A percentile compares a stretch with the other conserved stretches of the same genome.
These are phyloP conservation scores for Corylus avellana DNA, from an alignment of 306 rosid species.

Conservation along the genomic window DNA sequence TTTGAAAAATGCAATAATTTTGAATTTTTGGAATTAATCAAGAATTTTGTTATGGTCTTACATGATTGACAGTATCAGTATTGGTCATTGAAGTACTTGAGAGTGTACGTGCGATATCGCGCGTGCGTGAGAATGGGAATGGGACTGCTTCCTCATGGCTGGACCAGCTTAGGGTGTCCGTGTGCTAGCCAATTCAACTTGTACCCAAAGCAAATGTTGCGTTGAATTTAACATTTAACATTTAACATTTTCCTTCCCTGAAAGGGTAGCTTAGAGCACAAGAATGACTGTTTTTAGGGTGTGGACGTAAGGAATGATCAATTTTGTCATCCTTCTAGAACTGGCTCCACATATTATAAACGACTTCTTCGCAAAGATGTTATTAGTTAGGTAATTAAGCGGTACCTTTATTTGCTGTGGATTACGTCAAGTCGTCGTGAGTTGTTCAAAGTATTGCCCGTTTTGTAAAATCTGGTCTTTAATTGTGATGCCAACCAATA, in stretches of 20 bases:
- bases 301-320: neutral
- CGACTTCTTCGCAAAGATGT: neutral
- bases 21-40: too few relatives aligned
- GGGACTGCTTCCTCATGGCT: too few relatives aligned
- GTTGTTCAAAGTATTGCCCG: neutral
- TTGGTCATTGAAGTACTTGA: too few relatives aligned
- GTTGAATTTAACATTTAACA: too few relatives aligned
- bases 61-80: too few relatives aligned
- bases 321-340: neutral
- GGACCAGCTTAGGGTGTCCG: too few relatives aligned
- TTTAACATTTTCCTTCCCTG: neutral
- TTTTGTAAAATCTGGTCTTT: neutral
- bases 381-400: neutral
- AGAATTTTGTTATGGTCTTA: too few relatives aligned
- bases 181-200: too few relatives aligned
- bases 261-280: neutral
- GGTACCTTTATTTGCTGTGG: neutral
- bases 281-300: neutral
- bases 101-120: too few relatives aligned
- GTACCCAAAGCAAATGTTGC: too few relatives aligned
- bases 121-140: too few relatives aligned
- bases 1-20: too few relatives aligned
- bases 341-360: neutral
- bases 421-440: neutral
- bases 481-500: slow-evolving; percentile 1